Evolutionary conservation across 176 grass and related monocot species (phyloP), one percentile per base, ranked within the genome.

Genomic region (Raddia distichophylla): DNA sequence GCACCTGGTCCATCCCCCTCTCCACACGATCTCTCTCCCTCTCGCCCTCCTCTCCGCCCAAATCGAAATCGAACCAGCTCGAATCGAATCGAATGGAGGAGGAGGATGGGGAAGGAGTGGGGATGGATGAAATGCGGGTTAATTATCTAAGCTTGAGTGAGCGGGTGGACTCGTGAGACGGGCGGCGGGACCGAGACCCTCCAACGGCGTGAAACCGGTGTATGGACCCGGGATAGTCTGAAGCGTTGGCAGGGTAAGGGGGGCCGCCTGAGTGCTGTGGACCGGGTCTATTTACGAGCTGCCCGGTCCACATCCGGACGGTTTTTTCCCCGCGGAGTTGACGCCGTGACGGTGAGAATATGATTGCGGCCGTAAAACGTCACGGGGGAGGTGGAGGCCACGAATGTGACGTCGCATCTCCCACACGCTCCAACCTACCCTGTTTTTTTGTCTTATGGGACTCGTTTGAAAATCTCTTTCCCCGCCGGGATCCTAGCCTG

Each of bases 1-100:
- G 60, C 54, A 96, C 81, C 84, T 95, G 89, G 89, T 99, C 91
- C 97, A 99, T 98, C 83, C 49, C 45, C 48, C 53, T 35, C 9
- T 14, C 67, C 27, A 1, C 27, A 27, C 27, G 27, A 27, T 6
- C 2, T 9, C 3, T 32, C 49, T 32, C 7, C 16, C 65, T 5
- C 3, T 33, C 49, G 18, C 7, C 35, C 65, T 5, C 16, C 46
- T 56, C 60, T 12, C 20, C 27, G 6, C 43, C 18, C n/a, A 8
- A 57, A 79, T 22, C 63, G 18, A 5, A 81, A 58, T 72, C 72
- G 18, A 60, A 6, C 55, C 47, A 4, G 27, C 17, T 55, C 71
- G 73, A 78, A 48, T 74, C 37, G 32, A 5, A 40, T 2, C 37
- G 37, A 5, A 40, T 40, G 37, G 37, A 40, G 37, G 27, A 27